Evolutionary conservation across 345 rosid genomes (phyloP), one percentile per base, ranked within the genome.

Genomic region (Odontarrhena argentea): DNA sequence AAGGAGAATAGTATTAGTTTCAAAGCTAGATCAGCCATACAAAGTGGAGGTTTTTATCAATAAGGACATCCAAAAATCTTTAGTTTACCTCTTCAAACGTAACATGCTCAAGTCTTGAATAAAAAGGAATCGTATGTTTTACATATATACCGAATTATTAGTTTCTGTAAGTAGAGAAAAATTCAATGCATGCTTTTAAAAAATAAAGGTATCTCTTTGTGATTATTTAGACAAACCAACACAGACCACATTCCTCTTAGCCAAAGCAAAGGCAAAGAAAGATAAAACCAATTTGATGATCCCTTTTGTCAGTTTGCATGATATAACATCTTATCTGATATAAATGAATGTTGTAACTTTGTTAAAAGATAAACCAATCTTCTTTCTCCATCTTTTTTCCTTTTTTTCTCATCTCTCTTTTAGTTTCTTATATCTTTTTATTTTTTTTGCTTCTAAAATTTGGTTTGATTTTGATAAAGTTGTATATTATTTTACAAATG

Each of bases 41-140:
- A 63, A 71, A 46, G 69, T 71, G 65, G 58, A 5, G 18, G 70
- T 63, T 71, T 51, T 55, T 63, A 15, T 71, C 75, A 45, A 45
- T 45, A 34, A 58, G 32, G 53, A 32, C 36, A 69, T 59, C 42
- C 11, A 69, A 22, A 61, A 61, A 11, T 60, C 32, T 60, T 13
- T 61, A 44, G 68, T 32, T 43, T 52, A 60, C 34, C 9, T 53
- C 25, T 62, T 45, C 42, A 52, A 43, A 60, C 12, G 52, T 41
- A 34, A 30, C 60, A 50, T 13, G 5, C 37, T 60, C 36, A 69
- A 42, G 6, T 9, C 26, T 51, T 51, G 6, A 51, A 8, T 4
- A 11, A 61, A 60, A 53, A 44, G 12, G 28, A 36, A 53, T 38
- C 32, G 14, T 61, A 53, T 26, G 13, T 41, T 24, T 12, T 51